Evolutionary conservation across 176 grass and related monocot species (phyloP), one percentile per base, ranked within the genome.

Genomic region (Otatea glauca): DNA sequence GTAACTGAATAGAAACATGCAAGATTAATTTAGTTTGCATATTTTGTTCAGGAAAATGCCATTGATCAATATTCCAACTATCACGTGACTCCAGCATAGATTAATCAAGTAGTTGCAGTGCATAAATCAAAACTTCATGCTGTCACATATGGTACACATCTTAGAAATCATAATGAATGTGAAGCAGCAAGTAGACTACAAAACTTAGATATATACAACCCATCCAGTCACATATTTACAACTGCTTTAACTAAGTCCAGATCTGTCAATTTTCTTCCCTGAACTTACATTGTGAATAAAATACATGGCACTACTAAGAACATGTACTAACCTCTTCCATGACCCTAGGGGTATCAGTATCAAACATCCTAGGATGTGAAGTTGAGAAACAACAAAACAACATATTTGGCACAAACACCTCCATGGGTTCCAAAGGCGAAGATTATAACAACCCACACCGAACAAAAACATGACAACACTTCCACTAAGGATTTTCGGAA

Each of bases 31-130:
- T 37, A 48, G 25, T 62, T 35, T 37, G 39, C 54, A 74, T 74
- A 15, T 73, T 83, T 9, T 74, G 0, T 29, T 16, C 17, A 63
- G 44, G 42, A 38, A 37, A 64, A 34, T 34, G 47, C 25, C 80
- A 62, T 49, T 37, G 7, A 72, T 72, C 53, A 71, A 23, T 29
- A 83, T 74, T n/a, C 41, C 81, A 74, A 50, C 6, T 63, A 47
- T 50, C 53, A 62, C 35, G 42, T 32, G 20, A 55, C 80, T 47
- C 53, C 39, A 61, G 32, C 32, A 18, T 12, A 35, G 13, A 50
- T 39, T 48, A 63, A 74, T 38, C 21, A 20, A 5, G 27, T 21
- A 73, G 25, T 29, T 78, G 61, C 9, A 65, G 21, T 13, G 7
- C 24, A 54, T 72, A 56, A 47, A 82, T 66, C 39, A 77, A 37